Percentiles rank a stretch among this genome's conserved stretches.
phyloP scores from a whole-genome alignment of 768 basidiomycete species.

The Mycena galopus region DNA sequence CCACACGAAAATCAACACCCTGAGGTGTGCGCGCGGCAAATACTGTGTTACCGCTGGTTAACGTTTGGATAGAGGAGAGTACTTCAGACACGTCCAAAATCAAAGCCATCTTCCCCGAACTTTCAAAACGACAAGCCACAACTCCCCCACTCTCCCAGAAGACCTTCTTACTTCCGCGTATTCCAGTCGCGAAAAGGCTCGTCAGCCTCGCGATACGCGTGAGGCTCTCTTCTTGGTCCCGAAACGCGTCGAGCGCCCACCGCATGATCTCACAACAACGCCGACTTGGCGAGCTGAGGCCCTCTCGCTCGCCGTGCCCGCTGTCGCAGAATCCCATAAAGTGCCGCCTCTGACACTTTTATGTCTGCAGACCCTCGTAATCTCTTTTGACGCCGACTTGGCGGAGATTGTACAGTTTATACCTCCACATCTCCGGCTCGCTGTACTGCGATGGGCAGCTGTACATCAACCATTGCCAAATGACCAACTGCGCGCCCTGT shows the following conservation, averaged over 20 bases:
- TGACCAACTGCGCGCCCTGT: slow-evolving; percentile 63
- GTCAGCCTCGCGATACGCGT: slow-evolving; percentile 15
- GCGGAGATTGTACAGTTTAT: slow-evolving; percentile 64
- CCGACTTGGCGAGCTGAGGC: slow-evolving; percentile 68
- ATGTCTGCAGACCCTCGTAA: slow-evolving; percentile 67
- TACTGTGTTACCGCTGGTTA: not conserved
- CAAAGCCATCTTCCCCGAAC: slow-evolving; percentile 16
- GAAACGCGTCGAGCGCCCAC: slow-evolving; percentile 35
- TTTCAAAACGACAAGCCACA: slow-evolving; percentile 41
- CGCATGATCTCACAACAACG: slow-evolving; percentile 56
- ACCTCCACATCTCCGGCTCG: slow-evolving; percentile 70
- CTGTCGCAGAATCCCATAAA: slow-evolving; percentile 35
- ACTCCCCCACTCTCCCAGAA: slow-evolving; percentile 61
- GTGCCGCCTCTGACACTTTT: slow-evolving; percentile 68
- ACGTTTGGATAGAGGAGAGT: slow-evolving; percentile 69
- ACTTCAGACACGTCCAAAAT: slow-evolving; percentile 77
- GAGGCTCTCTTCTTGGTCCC: slow-evolving; percentile 34
- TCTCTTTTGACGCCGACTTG: slow-evolving; percentile 56
- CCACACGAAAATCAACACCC: slow-evolving; percentile 1
- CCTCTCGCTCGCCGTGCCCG: slow-evolving; percentile 62
- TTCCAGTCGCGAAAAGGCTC: slow-evolving; percentile 19
- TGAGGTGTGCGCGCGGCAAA: slow-evolving; percentile 2
- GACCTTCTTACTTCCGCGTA: slow-evolving; percentile 43
- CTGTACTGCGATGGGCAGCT: slow-evolving; percentile 70
- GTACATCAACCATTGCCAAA: slow-evolving; percentile 68